Base-by-base conservation (phyloP, 768 basidiomycete genomes). In the Rhodotorula toruloides region DNA sequence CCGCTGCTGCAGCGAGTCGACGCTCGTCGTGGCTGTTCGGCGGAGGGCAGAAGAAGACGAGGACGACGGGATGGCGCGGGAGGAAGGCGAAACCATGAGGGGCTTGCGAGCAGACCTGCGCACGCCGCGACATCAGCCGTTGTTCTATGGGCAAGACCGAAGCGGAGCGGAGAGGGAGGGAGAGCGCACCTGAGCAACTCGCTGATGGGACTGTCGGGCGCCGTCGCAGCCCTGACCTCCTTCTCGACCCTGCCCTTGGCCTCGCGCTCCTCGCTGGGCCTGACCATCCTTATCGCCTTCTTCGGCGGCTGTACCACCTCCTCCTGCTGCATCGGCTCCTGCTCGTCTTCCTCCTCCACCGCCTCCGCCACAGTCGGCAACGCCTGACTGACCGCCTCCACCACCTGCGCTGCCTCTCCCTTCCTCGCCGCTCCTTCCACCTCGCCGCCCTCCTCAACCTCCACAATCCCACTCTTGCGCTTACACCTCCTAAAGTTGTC, bases 171-270 rank as follows among this genome's bases (percentile, higher is more conserved):
- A 62, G 31, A 22, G 48, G 32, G 36, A 17, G n/a, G 14, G 31
- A 46, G 37, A 25, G 50, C 64, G 54, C 27, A 79, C 76, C 76
- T 87, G 73, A 99, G 83, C 54, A 99, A 79, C 5, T 90, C 90
- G 36, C 90, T 89, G 65, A 99, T 93, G 1, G 96, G 96, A 67
- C 88, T 90, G 48, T 90, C 91, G 11, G 93, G 94, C 75, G 92
- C 90, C 2, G 98, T 90, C 3, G 92, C 96, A 74, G 88, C 87
- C 80, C 89, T 87, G 86, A 98, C 97, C 77, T 98, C 96, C 76
- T 87, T 87, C 83, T 99, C 96, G 61, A 79, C 76, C 61, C 62
- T 77, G 73, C 50, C 76, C 64, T 61, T 77, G 72, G 61, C 67
- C 12, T 72, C 67, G 36, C 42, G 42, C 39, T 57, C 65, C 40